Percentiles rank a stretch among this genome's conserved stretches.
Evolutionary conservation across 2,329 filamentous ascomycete genomes (phyloP).

Genomic region (Neospermospora avenae): DNA sequence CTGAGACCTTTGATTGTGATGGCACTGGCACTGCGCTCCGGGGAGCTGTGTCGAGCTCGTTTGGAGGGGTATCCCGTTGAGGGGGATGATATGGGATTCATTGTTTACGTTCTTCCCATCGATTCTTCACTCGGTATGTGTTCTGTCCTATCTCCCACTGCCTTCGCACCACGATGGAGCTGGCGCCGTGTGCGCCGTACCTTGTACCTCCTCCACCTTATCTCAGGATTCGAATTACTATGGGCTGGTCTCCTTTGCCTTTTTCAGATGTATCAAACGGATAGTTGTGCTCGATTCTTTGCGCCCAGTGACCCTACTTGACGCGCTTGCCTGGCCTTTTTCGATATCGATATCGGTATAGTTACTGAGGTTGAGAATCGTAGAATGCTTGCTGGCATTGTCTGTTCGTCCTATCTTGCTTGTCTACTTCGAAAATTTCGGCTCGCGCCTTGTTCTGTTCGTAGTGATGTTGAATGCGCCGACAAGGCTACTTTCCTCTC

Average conservation of each 20-base stretch:
- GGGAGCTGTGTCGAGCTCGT: constrained; percentile 53
- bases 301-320: background rate
- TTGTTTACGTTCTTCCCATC: constrained; percentile 23
- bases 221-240: background rate
- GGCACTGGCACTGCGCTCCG: constrained; percentile 35
- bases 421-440: background rate
- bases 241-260: background rate
- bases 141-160: background rate
- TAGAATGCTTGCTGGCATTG: background rate
- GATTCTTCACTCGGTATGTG: background rate
- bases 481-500: background rate
- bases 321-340: background rate
- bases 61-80: constrained; percentile 54
- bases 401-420: background rate
- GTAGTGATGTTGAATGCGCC: background rate
- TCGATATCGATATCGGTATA: background rate
- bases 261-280: background rate
- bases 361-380: background rate
- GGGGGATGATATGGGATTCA: constrained; percentile 48
- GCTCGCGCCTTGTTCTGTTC: background rate
- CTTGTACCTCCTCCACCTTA: background rate
- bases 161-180: background rate
- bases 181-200: background rate
- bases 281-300: background rate
- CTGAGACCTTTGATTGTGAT: constrained; percentile 32